Percentiles rank a stretch among this genome's conserved stretches.
Conservation (phyloP, 805 yeast species). For the Scheffersomyces spartinae region DNA sequence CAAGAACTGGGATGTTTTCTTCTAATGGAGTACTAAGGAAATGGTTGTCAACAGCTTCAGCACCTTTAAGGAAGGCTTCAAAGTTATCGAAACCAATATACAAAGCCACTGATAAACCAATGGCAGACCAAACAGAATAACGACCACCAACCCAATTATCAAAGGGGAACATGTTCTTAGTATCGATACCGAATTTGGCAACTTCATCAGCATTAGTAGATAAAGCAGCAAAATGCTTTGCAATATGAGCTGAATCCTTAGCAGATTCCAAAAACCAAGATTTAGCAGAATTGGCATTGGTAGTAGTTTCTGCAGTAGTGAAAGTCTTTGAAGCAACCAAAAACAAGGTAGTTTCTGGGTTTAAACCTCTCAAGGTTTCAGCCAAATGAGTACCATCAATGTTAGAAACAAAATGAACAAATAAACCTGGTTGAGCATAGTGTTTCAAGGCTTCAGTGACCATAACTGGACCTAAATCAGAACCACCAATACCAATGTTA, state of each 20-base stretch:
- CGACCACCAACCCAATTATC: slow-evolving; percentile 99
- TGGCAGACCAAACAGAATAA: slow-evolving; percentile 99
- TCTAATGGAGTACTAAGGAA: slow-evolving; percentile 76
- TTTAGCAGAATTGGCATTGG: slow-evolving; percentile 94
- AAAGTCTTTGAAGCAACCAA: slow-evolving; percentile 94
- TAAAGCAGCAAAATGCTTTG: slow-evolving; percentile 95
- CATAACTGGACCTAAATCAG: slow-evolving; percentile 98
- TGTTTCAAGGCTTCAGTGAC: slow-evolving; percentile 96
- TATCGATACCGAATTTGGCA: slow-evolving; percentile 90
- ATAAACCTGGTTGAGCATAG: slow-evolving; percentile 62
- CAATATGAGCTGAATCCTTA: slow-evolving; percentile 59
- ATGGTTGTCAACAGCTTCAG: slow-evolving; percentile 93
- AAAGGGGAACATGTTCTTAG: slow-evolving; percentile 96
- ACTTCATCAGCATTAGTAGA: slow-evolving; percentile 91
- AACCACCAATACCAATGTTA: slow-evolving; percentile 98
- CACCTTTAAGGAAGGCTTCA: slow-evolving; percentile 88
- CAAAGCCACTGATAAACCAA: slow-evolving; percentile 90
- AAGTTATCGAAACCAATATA: slow-evolving; percentile 95
- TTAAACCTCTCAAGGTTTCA: slow-evolving; percentile 66
- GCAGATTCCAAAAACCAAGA: slow-evolving; percentile 79
- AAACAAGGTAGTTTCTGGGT: slow-evolving; percentile 89
- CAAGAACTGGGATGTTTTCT: slow-evolving; percentile 84
- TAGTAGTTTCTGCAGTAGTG: slow-evolving; percentile 96
- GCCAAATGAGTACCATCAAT: slow-evolving; percentile 97
- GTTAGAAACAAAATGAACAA: slow-evolving; percentile 91